Evolutionary conservation across 2,329 filamentous ascomycete genomes (phyloP).

Genomic region (Furcasterigmium furcatum): DNA sequence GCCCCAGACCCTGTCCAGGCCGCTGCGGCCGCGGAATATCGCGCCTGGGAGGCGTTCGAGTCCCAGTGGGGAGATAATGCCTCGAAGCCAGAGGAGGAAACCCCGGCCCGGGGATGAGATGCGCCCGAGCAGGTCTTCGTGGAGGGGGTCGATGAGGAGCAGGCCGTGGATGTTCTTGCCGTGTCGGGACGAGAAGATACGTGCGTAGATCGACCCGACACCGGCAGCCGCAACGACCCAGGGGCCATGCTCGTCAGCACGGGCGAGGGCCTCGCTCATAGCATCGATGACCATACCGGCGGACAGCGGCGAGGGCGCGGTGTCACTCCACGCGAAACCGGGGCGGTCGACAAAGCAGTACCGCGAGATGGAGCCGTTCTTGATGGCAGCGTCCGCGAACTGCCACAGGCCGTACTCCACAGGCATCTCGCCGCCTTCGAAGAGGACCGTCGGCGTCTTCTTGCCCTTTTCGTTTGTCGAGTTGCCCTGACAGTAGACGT

Average conservation of each 20-base stretch:
- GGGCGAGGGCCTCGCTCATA: conserved; percentile 79
- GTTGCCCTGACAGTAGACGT: conserved; percentile 82
- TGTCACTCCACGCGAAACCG: conserved; percentile 83
- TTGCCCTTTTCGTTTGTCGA: conserved; percentile 51
- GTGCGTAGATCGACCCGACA: conserved; percentile 82
- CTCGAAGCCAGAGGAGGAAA: conserved; percentile 82
- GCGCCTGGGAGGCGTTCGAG: conserved; percentile 77
- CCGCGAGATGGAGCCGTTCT: conserved; percentile 77
- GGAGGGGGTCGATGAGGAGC: conserved; percentile 81
- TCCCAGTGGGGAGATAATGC: conserved; percentile 82
- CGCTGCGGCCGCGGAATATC: conserved; percentile 74
- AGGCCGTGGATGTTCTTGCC: conserved; percentile 71
- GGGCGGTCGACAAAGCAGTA: conserved; percentile 97
- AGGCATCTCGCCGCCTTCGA: conserved; percentile 80
- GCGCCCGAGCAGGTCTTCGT: conserved; percentile 77
- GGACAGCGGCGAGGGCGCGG: conserved; percentile 88
- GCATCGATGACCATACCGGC: conserved; percentile 91
- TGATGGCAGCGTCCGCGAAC: conserved; percentile 72
- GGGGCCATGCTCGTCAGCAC: conserved; percentile 78
- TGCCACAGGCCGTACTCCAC: conserved; percentile 77
- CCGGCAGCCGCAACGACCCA: conserved; percentile 88
- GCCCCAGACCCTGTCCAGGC: conserved; percentile 83
- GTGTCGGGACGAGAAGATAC: conserved; percentile 87
- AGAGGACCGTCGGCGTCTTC: conserved; percentile 72
- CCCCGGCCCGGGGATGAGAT: conserved; percentile 68